Base-by-base conservation (phyloP, 2,329 filamentous ascomycete species). In the Geosmithia putterillii region DNA sequence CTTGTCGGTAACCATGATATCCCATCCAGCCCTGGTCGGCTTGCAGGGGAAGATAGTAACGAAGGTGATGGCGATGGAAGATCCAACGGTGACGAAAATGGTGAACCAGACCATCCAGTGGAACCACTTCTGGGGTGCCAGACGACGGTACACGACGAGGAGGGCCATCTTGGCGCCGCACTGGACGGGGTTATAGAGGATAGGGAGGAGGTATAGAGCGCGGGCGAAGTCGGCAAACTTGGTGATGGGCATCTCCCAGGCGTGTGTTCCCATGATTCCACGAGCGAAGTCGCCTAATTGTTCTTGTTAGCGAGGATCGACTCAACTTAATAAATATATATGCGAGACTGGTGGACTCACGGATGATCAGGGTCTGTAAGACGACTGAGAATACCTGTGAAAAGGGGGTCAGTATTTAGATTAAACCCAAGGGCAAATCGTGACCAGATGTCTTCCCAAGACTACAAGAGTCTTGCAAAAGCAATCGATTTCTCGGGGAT, bases 161-260 rank as follows among this genome's bases (percentile, higher is more conserved):
- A 67, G 57, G 0, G 62, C 57, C 3, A 65, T 20, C 40, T 66
- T 67, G 12, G 60, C 57, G 17, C 57, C 55, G 25, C 57, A 57
- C 17, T 59, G 45, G n/a, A 60, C 20, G 36, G 23, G 36, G n/a
- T 18, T 54, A 42, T 62, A 65, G 23, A 64, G 47, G 15, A 51
- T 51, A 1, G 53, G 47, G 0, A 52, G 44, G 6, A 58, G 44
- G 32, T 57, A 56, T 4, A 58, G 48, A 19, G 54, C 50, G 53
- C 57, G 7, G 7, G 58, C 25, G 23, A 54, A 57, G 3, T 43
- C 41, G 35, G 55, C 53, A 42, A 54, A 57, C 15, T 51, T 50
- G 0, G 51, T 46, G 9, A 58, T 44, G 0, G 57, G 44, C 2
- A 59, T 56, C 42, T 60, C 57, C 57, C 57, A 60, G 0, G 43